Conservation (phyloP, 805 yeast genomes). For the Candida methanosorbosa region DNA sequence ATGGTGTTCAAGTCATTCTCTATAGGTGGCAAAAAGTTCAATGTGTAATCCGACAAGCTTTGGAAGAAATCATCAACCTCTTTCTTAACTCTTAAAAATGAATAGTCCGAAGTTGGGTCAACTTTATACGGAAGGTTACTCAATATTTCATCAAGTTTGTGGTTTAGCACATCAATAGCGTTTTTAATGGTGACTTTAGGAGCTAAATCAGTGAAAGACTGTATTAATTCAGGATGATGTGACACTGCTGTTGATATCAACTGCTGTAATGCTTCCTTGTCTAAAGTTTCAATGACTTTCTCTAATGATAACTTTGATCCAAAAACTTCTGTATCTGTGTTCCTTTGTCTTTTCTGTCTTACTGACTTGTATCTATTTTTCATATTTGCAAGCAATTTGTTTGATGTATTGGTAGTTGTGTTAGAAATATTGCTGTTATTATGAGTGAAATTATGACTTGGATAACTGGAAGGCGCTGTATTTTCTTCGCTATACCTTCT, state of each 20-base stretch:
- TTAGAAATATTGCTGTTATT: no score
- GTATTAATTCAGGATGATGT: conserved; percentile 53
- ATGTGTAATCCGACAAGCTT: conserved; percentile 66
- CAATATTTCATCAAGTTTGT: conserved; percentile 35
- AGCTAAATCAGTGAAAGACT: conserved; percentile 39
- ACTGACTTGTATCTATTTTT: conserved; percentile 9
- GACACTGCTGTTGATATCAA: conserved; percentile 45
- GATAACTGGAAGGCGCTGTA: no score
- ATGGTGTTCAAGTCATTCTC: conserved; percentile 46
- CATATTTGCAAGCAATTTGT: no score
- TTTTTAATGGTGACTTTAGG: conserved; percentile 51
- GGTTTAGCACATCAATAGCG: conserved; percentile 40
- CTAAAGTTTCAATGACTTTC: conserved; percentile 62
- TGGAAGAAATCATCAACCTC: conserved; percentile 58
- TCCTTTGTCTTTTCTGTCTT: conserved; percentile 26
- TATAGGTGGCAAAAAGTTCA: conserved; percentile 64
- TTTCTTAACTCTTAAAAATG: conserved; percentile 65
- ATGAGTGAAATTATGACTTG: no score
- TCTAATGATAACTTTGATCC: conserved; percentile 57
- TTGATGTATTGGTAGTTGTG: no score
- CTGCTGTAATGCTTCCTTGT: conserved; percentile 42
- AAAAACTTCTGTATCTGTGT: conserved; percentile 23
- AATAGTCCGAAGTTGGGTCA: conserved; percentile 64
- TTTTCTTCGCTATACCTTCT: no score
- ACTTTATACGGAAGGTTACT: conserved; percentile 66